These are phyloP conservation scores for Pseudonitzschia multiseries DNA, from an alignment of 108 stramenopile genomes.

Conservation along the genomic window DNA sequence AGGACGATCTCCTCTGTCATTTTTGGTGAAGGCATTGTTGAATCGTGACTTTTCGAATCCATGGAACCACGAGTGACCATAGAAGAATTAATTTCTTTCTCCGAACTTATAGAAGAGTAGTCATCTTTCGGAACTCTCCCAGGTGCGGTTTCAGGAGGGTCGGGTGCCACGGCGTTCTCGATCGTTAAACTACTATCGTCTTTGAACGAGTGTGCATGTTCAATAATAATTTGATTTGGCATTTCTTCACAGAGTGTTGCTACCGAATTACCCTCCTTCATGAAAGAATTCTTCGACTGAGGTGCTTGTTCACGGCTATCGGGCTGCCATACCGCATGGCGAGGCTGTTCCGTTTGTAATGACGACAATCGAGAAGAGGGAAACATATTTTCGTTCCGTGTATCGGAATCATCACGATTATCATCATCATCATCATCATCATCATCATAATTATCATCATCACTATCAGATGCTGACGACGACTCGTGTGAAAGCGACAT, in stretches of 20 bases:
- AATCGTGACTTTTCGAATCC: neutral
- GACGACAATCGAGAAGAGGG: neutral
- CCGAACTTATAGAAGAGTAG: neutral
- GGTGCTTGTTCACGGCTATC: neutral
- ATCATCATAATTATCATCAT: neutral
- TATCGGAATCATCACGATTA: neutral
- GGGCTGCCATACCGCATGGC: neutral
- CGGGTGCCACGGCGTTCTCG: neutral
- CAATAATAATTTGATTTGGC: constrained; percentile 18
- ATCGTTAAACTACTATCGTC: neutral
- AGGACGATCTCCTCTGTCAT: neutral
- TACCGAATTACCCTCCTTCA: neutral
- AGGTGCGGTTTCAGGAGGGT: constrained; percentile 1
- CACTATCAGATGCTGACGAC: neutral
- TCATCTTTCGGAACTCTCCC: neutral
- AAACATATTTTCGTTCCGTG: neutral
- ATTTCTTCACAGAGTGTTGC: neutral
- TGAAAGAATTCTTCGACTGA: neutral
- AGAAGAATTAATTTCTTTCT: constrained; percentile 6
- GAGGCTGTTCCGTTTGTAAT: neutral
- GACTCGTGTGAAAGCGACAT: constrained; percentile 19
- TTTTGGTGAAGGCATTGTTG: neutral
- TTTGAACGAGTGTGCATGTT: neutral
- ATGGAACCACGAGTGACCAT: constrained; percentile 7
- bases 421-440: neutral